Evolutionary conservation across 345 rosid species (phyloP).

Genomic region (Camelina sativa): DNA sequence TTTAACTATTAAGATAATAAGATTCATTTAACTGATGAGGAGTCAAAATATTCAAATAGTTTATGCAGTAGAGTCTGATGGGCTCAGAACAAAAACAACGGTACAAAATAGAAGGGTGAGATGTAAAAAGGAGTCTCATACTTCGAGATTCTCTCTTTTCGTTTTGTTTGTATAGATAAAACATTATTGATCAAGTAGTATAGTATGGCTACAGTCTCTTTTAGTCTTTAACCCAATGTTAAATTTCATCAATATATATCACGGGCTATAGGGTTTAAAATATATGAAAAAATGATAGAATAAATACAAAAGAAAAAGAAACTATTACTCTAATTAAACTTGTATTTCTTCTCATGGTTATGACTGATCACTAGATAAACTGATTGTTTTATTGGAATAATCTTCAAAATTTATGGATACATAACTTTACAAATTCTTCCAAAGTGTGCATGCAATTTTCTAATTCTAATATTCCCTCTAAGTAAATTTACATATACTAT

Average conservation of each 20-base stretch:
- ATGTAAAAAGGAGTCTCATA: constrained; percentile 26
- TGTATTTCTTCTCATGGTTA: neutral
- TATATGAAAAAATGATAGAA: neutral
- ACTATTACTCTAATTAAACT: neutral
- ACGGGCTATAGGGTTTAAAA: constrained; percentile 21
- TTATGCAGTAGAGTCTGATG: constrained; percentile 27
- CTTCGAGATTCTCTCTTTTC: constrained; percentile 44
- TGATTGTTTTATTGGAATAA: neutral
- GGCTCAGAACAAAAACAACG: constrained; percentile 32
- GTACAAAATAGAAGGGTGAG: constrained; percentile 38
- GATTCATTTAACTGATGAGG: constrained; percentile 17
- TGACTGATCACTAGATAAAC: neutral
- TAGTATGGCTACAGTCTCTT: neutral
- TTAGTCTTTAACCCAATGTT: constrained; percentile 18
- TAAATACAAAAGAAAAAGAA: neutral
- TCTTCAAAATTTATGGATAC: neutral
- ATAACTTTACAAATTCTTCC: constrained; percentile 13
- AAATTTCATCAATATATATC: constrained; percentile 13
- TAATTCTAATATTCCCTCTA: neutral
- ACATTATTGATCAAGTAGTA: constrained; percentile 16
- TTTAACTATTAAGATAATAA: constrained; percentile 7
- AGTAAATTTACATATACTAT: neutral
- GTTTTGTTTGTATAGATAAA: constrained; percentile 29
- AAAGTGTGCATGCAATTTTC: constrained; percentile 10
- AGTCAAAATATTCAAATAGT: constrained; percentile 28